Conservation (phyloP, 2,329 filamentous ascomycete genomes). For the Graphilbum fragrans region DNA sequence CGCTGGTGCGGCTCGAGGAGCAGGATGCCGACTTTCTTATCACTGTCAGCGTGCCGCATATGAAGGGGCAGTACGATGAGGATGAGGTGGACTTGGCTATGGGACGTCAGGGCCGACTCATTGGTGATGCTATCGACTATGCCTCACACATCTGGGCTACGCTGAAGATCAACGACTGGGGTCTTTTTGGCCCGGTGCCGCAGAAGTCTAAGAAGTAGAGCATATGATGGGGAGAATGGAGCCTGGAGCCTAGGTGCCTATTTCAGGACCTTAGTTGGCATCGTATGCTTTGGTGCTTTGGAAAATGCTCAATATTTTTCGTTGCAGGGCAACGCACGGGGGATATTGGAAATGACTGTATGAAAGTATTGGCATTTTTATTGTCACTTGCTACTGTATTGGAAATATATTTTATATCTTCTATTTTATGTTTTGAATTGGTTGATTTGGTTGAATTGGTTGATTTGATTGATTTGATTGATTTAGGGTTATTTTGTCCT, state of each 20-base stretch:
- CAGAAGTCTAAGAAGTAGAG: constrained; percentile 19
- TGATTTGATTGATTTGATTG: too few relatives aligned
- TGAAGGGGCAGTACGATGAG: constrained; percentile 60
- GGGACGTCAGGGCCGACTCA: constrained; percentile 53
- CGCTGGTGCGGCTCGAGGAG: constrained; percentile 63
- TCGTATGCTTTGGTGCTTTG: not conserved
- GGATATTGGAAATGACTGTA: too few relatives aligned
- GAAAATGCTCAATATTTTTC: too few relatives aligned
- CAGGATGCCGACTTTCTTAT: constrained; percentile 72
- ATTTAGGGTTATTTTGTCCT: too few relatives aligned
- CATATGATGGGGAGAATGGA: not conserved
- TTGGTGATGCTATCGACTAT: constrained; percentile 57
- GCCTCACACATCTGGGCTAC: constrained; percentile 56
- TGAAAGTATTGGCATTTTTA: too few relatives aligned
- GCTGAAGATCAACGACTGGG: constrained; percentile 73
- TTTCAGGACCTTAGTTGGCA: not conserved
- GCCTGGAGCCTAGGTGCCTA: too few relatives aligned
- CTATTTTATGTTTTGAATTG: too few relatives aligned
- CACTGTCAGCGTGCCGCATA: constrained; percentile 79
- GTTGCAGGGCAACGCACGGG: too few relatives aligned
- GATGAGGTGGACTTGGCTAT: constrained; percentile 58
- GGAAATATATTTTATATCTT: too few relatives aligned
- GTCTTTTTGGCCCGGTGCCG: constrained; percentile 41
- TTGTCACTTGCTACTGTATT: too few relatives aligned
- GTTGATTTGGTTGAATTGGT: too few relatives aligned